phyloP scores from a whole-genome alignment of 179 eudicot species.

The Patellifolia procumbens region DNA sequence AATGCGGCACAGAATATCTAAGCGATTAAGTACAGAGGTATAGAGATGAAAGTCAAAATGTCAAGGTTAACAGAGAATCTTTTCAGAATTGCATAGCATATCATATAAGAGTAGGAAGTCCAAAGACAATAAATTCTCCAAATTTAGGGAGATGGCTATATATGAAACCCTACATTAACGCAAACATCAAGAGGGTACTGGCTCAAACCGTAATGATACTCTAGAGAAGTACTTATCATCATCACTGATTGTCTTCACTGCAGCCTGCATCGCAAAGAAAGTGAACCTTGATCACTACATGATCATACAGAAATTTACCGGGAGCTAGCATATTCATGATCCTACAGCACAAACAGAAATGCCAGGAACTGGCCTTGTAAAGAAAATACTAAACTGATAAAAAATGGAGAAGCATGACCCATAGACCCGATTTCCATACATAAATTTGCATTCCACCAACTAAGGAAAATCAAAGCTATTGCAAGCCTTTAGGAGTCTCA shows the following conservation, averaged over 20 bases:
- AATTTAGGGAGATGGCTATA: constrained; percentile 2
- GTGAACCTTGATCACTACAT: constrained; percentile 15
- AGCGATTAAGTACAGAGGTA: too few species aligned
- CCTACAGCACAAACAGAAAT: background rate
- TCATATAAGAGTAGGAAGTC: background rate
- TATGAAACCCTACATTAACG: background rate
- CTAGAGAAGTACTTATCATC: constrained; percentile 89
- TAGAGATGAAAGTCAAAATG: background rate
- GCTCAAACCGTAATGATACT: constrained; percentile 80
- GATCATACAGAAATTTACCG: background rate
- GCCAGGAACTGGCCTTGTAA: background rate
- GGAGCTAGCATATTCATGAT: constrained; percentile 1
- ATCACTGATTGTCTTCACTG: constrained; percentile 86
- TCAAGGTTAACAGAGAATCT: background rate
- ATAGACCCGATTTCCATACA: background rate
- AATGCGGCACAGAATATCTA: too few species aligned
- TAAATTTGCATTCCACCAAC: background rate
- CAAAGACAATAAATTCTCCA: background rate
- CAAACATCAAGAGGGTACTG: constrained; percentile 10
- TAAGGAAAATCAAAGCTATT: background rate
- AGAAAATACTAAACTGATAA: background rate
- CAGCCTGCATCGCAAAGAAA: constrained; percentile 65
- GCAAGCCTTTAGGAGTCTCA: background rate
- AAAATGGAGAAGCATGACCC: background rate
- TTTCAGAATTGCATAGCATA: background rate